Base-by-base conservation (phyloP, 495 filamentous ascomycete species). In the Trichocladium antarcticum region DNA sequence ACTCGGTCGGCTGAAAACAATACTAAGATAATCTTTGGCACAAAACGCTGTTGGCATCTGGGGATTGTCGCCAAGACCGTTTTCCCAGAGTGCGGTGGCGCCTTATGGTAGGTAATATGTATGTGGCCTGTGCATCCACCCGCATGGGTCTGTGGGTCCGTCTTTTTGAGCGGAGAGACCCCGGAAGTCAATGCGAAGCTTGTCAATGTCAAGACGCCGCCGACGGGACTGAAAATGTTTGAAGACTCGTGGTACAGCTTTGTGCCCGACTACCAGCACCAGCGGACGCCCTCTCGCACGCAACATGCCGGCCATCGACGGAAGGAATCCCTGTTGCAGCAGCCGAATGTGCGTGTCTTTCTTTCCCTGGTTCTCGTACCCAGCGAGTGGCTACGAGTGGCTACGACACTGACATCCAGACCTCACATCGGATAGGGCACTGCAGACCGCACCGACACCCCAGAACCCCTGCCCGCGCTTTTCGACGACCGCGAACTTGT, bases 221-320 rank as follows among this genome's bases (percentile, higher is more conserved):
- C 19, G 19, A 11, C 4, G 19, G 27, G 3, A 17, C 28, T 5
- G 15, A 62, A 61, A 45, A 85, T 84, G 82, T 85, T 84, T 67
- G 83, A 87, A 61, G 82, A 86, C 57, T 74, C 80, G 8, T 87
- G 82, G 77, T 82, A 85, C 64, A 79, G 73, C 49, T 77, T 82
- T 55, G 77, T 81, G 21, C 74, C 77, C 1, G 73, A 75, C 31
- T 64, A 71, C 34, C 67, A 74, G 34, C 60, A 74, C 12, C 70
- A 39, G 0, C 53, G 54, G 10, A 40, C 69, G 50, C 66, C 68
- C 16, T 55, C 59, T 6, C 51, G 56, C 4, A 54, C 59, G 9
- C 67, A 70, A 39, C 43, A 52, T 38, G 43, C 68, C 9, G 74
- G 73, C 42, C 79, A 81, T 51, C 72, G 70, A 31, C 74, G 83